These are phyloP conservation scores for Oxytropis ochrocephala DNA, from an alignment of 306 rosid genomes.

Conservation along the genomic window DNA sequence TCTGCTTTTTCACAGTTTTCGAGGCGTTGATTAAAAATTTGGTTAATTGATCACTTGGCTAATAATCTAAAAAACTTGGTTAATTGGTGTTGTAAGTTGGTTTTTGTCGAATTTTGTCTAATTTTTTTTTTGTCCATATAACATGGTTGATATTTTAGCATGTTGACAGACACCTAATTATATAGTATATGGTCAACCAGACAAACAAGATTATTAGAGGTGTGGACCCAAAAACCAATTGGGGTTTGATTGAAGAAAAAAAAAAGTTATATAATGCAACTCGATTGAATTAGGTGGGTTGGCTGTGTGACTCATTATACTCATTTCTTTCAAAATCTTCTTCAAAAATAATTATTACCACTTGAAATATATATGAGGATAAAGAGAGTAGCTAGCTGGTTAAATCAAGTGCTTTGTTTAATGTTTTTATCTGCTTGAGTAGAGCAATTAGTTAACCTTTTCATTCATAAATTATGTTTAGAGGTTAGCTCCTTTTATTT, in stretches of 20 bases:
- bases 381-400: background rate
- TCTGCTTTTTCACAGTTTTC: too few species aligned
- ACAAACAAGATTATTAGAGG: slow-evolving; percentile 20
- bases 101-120: too few species aligned
- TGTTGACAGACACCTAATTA: background rate
- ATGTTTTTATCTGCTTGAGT: slow-evolving; percentile 19
- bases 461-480: slow-evolving; percentile 23
- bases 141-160: too few species aligned
- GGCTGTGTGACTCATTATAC: slow-evolving; percentile 18
- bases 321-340: slow-evolving; percentile 12
- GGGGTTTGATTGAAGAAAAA: slow-evolving; percentile 28
- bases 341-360: slow-evolving; percentile 10
- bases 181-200: slow-evolving; percentile 5
- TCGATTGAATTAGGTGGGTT: slow-evolving; percentile 20
- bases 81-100: too few species aligned
- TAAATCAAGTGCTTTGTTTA: slow-evolving; percentile 26
- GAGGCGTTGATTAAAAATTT: too few species aligned
- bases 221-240: slow-evolving; percentile 25
- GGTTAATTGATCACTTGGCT: too few species aligned
- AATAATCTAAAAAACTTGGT: too few species aligned
- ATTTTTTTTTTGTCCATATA: too few species aligned
- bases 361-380: background rate
- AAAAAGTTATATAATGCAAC: slow-evolving; percentile 16
- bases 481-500: background rate
- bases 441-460: slow-evolving; percentile 5